These are phyloP conservation scores for Fusarium buharicum DNA, from an alignment of 2,329 filamentous ascomycete species.

Conservation along the genomic window DNA sequence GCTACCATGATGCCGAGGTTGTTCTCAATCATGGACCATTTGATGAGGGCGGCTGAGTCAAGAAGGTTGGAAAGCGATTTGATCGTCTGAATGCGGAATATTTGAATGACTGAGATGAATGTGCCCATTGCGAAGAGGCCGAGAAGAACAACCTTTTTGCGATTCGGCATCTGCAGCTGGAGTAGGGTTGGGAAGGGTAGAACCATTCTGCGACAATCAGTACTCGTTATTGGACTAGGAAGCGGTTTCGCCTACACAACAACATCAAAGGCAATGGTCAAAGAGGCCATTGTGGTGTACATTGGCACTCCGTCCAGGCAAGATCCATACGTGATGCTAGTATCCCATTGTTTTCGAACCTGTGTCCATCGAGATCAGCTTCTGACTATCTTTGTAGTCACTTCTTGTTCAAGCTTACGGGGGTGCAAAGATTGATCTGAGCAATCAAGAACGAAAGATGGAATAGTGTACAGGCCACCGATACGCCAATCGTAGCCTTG, in stretches of 20 bases:
- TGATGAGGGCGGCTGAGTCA: slow-evolving; percentile 55
- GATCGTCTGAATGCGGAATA: slow-evolving; percentile 62
- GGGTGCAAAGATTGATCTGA: slow-evolving; percentile 52
- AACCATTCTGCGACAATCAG: slow-evolving; percentile 47
- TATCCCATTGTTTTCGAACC: slow-evolving; percentile 55
- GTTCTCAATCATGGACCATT: slow-evolving; percentile 60
- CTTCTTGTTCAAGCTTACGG: slow-evolving; percentile 34
- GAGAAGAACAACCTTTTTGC: slow-evolving; percentile 56
- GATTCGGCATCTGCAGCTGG: slow-evolving; percentile 50
- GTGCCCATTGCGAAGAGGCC: slow-evolving; percentile 60
- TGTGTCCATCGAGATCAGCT: not conserved
- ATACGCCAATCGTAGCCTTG: slow-evolving; percentile 49
- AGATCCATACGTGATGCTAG: slow-evolving; percentile 46
- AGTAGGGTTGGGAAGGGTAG: slow-evolving; percentile 56
- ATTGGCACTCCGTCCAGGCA: slow-evolving; percentile 56
- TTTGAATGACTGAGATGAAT: slow-evolving; percentile 62
- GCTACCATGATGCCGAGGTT: slow-evolving; percentile 57
- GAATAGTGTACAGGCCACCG: slow-evolving; percentile 50
- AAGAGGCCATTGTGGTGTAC: slow-evolving; percentile 55
- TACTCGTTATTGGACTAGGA: fast-evolving
- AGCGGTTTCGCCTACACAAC: slow-evolving; percentile 50
- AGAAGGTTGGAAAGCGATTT: slow-evolving; percentile 56
- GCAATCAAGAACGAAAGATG: slow-evolving; percentile 54
- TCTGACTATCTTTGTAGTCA: not conserved
- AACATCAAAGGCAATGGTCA: slow-evolving; percentile 57